phyloP scores from a whole-genome alignment of 139 green algal species.

The Marvania coccoides region DNA sequence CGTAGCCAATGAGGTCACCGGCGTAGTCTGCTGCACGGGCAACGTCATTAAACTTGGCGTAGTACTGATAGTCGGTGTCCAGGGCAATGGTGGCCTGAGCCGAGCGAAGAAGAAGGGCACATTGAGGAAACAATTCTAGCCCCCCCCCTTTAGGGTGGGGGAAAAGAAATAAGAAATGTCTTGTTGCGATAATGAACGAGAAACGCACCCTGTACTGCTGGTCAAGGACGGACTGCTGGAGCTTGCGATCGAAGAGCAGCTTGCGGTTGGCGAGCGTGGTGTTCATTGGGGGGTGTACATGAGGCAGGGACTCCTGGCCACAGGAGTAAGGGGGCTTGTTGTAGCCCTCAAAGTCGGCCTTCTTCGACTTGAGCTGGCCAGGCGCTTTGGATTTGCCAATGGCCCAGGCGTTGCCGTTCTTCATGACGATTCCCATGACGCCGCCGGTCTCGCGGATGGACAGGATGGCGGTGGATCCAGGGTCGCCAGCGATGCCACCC shows the following conservation, averaged over 20 bases:
- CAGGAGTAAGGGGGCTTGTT: neutral
- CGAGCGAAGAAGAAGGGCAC: too few relatives aligned
- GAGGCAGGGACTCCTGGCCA: too few relatives aligned
- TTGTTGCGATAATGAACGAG: too few relatives aligned
- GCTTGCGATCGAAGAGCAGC: too few relatives aligned
- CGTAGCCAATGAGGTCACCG: neutral
- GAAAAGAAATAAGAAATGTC: too few relatives aligned
- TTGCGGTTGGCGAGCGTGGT: too few relatives aligned
- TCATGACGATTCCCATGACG: neutral
- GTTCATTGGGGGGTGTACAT: too few relatives aligned
- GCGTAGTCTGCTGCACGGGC: neutral
- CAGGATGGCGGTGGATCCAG: neutral
- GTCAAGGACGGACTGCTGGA: neutral
- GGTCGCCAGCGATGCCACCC: neutral
- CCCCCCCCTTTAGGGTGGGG: too few relatives aligned
- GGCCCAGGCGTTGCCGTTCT: neutral
- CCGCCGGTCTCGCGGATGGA: neutral
- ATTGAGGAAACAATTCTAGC: too few relatives aligned
- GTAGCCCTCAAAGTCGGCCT: neutral
- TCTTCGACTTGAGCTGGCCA: neutral
- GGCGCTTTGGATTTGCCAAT: slow-evolving; percentile 4
- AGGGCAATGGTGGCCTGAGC: neutral
- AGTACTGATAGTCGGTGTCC: neutral
- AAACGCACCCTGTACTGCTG: too few relatives aligned
- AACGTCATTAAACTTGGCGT: neutral